Evolutionary conservation across 352 stramenopile genomes (phyloP).

Genomic region (Pythium chondricola): DNA sequence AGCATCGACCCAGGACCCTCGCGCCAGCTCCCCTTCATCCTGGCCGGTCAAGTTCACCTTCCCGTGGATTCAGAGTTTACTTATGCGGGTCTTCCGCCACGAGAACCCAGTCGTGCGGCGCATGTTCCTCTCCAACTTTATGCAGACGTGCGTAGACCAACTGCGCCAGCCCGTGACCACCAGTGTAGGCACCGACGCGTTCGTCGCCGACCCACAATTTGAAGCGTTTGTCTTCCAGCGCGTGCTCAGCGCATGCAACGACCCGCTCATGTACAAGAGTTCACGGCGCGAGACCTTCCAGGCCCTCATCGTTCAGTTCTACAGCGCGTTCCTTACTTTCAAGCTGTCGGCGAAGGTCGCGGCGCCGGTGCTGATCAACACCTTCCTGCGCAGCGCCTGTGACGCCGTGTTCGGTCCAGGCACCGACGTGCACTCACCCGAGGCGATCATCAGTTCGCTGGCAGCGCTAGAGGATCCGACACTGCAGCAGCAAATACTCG

Average conservation of each 20-base stretch:
- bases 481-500: slow-evolving; percentile 12
- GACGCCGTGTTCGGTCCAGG: slow-evolving; percentile 47
- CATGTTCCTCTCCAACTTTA: slow-evolving; percentile 67
- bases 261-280: slow-evolving; percentile 73
- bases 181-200: slow-evolving; percentile 15
- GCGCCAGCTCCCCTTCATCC: no score
- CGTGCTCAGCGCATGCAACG: slow-evolving; percentile 52
- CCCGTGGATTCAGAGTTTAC: slow-evolving; percentile 65
- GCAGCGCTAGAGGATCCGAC: slow-evolving; percentile 38
- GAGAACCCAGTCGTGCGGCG: slow-evolving; percentile 74
- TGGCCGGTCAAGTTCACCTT: slow-evolving; percentile 70
- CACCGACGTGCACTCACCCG: slow-evolving; percentile 49
- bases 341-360: slow-evolving; percentile 4
- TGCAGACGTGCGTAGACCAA: slow-evolving; percentile 25
- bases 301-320: slow-evolving; percentile 18
- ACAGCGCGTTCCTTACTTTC: slow-evolving; percentile 12
- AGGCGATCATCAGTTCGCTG: slow-evolving; percentile 65
- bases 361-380: slow-evolving; percentile 12
- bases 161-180: not conserved
- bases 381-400: slow-evolving; percentile 21
- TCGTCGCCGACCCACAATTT: slow-evolving; percentile 37
- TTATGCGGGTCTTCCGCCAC: slow-evolving; percentile 66
- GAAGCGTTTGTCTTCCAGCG: slow-evolving; percentile 44
- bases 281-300: slow-evolving; percentile 20
- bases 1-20: not conserved